Evolutionary conservation across 2,329 filamentous ascomycete genomes (phyloP).

Genomic region (Xylaria digitata): DNA sequence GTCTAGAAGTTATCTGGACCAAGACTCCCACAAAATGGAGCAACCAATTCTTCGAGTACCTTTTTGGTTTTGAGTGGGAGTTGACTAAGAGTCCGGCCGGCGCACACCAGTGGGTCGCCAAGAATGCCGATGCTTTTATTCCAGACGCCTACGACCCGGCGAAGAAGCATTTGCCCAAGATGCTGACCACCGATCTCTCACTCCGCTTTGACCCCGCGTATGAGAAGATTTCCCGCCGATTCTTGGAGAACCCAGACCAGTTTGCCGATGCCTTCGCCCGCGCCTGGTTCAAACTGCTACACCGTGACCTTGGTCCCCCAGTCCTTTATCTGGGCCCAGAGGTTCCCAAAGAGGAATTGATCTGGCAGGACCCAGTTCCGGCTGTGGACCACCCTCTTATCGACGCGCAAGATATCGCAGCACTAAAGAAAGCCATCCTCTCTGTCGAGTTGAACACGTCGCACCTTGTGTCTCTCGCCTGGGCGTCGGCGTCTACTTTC

Average conservation of each 20-base stretch:
- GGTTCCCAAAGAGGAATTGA: conserved; percentile 73
- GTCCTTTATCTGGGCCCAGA: conserved; percentile 80
- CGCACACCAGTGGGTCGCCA: conserved; percentile 81
- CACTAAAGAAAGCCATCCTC: conserved; percentile 76
- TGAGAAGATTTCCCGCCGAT: conserved; percentile 79
- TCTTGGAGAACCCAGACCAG: conserved; percentile 75
- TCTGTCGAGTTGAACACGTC: conserved; percentile 68
- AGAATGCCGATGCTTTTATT: conserved; percentile 73
- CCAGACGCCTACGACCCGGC: conserved; percentile 76
- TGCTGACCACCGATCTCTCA: conserved; percentile 81
- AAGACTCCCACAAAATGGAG: conserved; percentile 80
- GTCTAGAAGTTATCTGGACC: conserved; percentile 84
- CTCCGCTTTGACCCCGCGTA: conserved; percentile 77
- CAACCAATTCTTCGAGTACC: conserved; percentile 78
- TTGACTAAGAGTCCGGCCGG: conserved; percentile 79
- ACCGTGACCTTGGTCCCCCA: conserved; percentile 81
- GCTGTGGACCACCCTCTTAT: conserved; percentile 67
- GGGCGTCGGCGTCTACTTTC: conserved; percentile 78
- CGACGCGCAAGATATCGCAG: conserved; percentile 70
- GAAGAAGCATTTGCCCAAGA: conserved; percentile 79
- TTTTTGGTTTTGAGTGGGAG: conserved; percentile 84
- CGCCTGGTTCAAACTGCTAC: conserved; percentile 86
- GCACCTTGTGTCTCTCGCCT: conserved; percentile 74
- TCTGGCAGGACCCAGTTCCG: conserved; percentile 82
- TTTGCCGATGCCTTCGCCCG: conserved; percentile 75